Percentiles rank a stretch among this genome's conserved stretches.
Conservation (phyloP, 2,329 filamentous ascomycete species). For the Apiospora arundinis region DNA sequence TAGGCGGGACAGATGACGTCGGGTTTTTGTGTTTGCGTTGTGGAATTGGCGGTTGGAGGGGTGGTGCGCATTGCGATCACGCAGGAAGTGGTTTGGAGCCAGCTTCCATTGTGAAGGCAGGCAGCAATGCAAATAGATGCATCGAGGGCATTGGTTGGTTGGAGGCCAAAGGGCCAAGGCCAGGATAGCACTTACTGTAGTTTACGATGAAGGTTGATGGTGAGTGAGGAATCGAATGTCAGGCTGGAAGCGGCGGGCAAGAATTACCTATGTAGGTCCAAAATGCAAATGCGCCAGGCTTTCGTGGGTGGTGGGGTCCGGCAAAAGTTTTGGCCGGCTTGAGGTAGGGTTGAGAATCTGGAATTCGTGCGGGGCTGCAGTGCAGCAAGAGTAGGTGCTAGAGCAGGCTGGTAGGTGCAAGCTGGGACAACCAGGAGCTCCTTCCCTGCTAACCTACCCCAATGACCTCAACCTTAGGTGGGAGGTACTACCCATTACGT, state of each 20-base stretch:
- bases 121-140: not conserved
- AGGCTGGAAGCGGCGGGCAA: not conserved
- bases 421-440: not conserved
- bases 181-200: not conserved
- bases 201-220: conserved; percentile 18
- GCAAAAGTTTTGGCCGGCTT: conserved; percentile 12
- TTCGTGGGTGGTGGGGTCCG: conserved; percentile 19
- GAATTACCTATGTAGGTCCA: conserved; percentile 19
- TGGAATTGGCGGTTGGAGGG: conserved; percentile 7
- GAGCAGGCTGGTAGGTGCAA: too few species aligned
- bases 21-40: not conserved
- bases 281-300: conserved; percentile 11
- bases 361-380: conserved; percentile 5
- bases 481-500: conserved; percentile 8
- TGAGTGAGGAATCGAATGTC: not conserved
- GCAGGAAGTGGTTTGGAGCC: not conserved
- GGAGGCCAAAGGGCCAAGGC: not conserved
- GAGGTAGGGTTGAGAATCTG: conserved; percentile 17
- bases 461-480: conserved; percentile 7
- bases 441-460: conserved; percentile 4
- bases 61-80: conserved; percentile 1
- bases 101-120: not conserved
- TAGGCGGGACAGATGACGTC: conserved; percentile 12
- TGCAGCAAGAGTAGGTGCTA: not conserved
- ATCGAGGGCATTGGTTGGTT: not conserved